phyloP scores from a whole-genome alignment of 192 early-diverging fungal genomes.

The Gonapodya sp. region DNA sequence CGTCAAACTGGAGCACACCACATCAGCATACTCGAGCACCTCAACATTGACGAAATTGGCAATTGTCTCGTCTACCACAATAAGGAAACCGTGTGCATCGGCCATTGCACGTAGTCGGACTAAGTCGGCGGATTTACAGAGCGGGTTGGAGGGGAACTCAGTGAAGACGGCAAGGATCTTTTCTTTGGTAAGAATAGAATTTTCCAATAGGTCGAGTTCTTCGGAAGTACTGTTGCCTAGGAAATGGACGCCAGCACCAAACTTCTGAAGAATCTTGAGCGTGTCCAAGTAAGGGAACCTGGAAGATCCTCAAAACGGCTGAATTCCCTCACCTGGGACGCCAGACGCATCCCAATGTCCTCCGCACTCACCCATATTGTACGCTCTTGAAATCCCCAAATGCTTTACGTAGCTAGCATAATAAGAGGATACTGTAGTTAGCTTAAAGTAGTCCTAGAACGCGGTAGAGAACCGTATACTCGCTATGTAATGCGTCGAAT shows the following conservation, averaged over 20 bases:
- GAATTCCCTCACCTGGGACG: background rate
- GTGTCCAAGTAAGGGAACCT: slow-evolving; percentile 93
- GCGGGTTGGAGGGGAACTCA: slow-evolving; percentile 92
- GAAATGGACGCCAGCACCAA: slow-evolving; percentile 77
- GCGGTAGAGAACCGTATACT: slow-evolving; percentile 20
- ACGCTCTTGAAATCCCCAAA: slow-evolving; percentile 49
- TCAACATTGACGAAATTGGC: slow-evolving; percentile 87
- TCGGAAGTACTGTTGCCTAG: slow-evolving; percentile 70
- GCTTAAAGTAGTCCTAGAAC: background rate
- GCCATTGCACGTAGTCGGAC: slow-evolving; percentile 63
- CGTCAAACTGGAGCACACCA: slow-evolving; percentile 83
- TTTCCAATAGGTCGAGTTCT: slow-evolving; percentile 66
- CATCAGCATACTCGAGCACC: slow-evolving; percentile 68
- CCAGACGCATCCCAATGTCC: no score
- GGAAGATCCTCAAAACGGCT: background rate
- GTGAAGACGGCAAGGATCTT: slow-evolving; percentile 73
- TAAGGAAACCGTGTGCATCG: slow-evolving; percentile 59
- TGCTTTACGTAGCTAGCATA: background rate
- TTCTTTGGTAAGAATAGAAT: slow-evolving; percentile 29
- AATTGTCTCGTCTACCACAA: slow-evolving; percentile 91
- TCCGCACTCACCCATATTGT: slow-evolving; percentile 72
- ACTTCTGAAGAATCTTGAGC: slow-evolving; percentile 93
- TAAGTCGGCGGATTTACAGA: slow-evolving; percentile 75
- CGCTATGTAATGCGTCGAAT: slow-evolving; percentile 65
- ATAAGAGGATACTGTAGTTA: background rate